Conservation (phyloP, 148 eudicot genomes). For the Cornus florida region DNA sequence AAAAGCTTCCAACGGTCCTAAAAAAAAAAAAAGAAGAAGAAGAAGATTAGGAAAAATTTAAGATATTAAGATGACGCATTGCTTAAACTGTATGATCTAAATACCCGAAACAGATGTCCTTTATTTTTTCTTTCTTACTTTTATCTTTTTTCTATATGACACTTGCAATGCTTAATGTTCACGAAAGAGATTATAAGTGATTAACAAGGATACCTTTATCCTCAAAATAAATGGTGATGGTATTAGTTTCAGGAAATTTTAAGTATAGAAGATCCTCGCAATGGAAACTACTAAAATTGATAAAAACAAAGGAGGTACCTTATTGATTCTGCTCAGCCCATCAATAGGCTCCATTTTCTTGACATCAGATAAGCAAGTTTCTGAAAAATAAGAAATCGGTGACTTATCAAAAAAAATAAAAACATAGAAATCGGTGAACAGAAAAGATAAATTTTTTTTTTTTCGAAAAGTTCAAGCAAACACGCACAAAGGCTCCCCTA, state of each 20-base stretch:
- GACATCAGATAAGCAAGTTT: conserved; percentile 88
- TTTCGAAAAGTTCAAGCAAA: too few relatives aligned
- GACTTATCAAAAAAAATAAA: background rate
- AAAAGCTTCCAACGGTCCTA: conserved; percentile 97
- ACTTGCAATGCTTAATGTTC: background rate
- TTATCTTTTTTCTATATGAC: background rate
- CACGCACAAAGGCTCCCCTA: too few relatives aligned
- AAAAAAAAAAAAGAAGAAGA: conserved; percentile 6
- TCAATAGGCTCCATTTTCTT: conserved; percentile 99
- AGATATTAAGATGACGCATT: background rate
- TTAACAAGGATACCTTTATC: background rate
- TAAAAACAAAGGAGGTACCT: conserved; percentile 39
- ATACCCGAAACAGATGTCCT: background rate
- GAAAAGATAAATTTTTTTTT: background rate
- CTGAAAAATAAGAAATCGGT: conserved; percentile 34
- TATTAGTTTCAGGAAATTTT: background rate
- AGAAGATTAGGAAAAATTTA: background rate
- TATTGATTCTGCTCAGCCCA: conserved; percentile 74
- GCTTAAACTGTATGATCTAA: conserved; percentile 1
- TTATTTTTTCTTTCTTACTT: background rate
- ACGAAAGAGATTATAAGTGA: background rate
- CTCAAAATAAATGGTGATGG: background rate
- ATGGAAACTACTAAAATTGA: background rate
- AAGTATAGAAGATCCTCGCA: background rate
- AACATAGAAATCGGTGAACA: conserved; percentile 20